phyloP scores from a whole-genome alignment of 2,329 filamentous ascomycete genomes.

The Hirsutella rhossiliensis region DNA sequence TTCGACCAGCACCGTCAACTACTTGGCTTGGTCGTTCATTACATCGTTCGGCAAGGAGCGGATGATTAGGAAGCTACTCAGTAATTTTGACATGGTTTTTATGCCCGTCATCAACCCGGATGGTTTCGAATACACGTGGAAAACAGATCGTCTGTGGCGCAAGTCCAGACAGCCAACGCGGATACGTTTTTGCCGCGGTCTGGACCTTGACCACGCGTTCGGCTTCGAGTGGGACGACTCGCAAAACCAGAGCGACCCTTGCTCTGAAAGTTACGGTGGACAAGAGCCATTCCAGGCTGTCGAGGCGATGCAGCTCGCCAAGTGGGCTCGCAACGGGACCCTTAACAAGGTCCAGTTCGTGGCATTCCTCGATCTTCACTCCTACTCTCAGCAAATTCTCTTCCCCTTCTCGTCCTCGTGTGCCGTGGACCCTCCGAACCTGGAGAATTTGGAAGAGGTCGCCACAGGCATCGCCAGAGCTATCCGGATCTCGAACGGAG shows the following conservation, averaged over 20 bases:
- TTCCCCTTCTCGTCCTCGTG: conserved; percentile 90
- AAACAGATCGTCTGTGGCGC: conserved; percentile 83
- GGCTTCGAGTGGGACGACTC: conserved; percentile 72
- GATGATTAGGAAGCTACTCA: conserved; percentile 63
- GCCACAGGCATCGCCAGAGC: conserved; percentile 80
- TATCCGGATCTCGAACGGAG: conserved; percentile 67
- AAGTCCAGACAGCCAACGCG: conserved; percentile 83
- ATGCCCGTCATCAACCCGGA: conserved; percentile 87
- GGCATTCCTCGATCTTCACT: conserved; percentile 84
- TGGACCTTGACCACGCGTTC: conserved; percentile 84
- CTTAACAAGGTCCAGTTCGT: conserved; percentile 63
- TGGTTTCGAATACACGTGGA: conserved; percentile 90
- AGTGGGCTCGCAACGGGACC: conserved; percentile 76
- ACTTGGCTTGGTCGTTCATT: conserved; percentile 79
- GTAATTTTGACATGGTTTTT: conserved; percentile 79
- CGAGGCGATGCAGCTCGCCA: conserved; percentile 62
- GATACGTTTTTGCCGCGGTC: conserved; percentile 70
- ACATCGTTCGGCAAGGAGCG: conserved; percentile 65
- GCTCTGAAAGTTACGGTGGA: conserved; percentile 82
- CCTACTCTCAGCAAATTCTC: conserved; percentile 88
- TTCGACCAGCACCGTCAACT: conserved; percentile 80
- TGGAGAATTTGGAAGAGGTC: conserved; percentile 87
- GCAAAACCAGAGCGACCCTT: conserved; percentile 59
- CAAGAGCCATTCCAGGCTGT: conserved; percentile 70
- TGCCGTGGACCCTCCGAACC: conserved; percentile 60